These are phyloP conservation scores for Fusarium continuum DNA, from an alignment of 2,329 filamentous ascomycete genomes.

Conservation along the genomic window DNA sequence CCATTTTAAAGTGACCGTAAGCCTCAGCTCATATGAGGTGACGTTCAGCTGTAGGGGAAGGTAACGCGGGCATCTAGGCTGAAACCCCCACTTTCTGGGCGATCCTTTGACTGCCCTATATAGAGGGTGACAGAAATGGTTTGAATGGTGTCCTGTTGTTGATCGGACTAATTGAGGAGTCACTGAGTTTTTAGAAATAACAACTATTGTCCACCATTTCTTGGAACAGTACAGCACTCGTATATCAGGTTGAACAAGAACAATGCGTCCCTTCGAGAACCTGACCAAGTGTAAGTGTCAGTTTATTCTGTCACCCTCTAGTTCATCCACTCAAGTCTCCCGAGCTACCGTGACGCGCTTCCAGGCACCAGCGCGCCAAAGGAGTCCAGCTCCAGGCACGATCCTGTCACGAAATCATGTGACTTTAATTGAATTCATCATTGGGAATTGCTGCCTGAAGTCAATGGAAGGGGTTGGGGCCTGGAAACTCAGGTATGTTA, in stretches of 20 bases:
- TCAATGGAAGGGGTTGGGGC: conserved; percentile 4
- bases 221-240: too few relatives aligned
- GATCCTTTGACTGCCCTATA: background rate
- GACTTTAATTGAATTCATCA: conserved; percentile 5
- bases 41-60: conserved; percentile 26
- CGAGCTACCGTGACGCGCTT: conserved; percentile 20
- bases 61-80: conserved; percentile 25
- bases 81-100: conserved; percentile 27
- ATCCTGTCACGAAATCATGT: conserved; percentile 44
- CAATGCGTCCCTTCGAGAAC: too few relatives aligned
- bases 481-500: conserved; percentile 2
- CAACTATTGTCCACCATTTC: too few relatives aligned
- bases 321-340: background rate
- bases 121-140: conserved; percentile 2
- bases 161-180: too few relatives aligned
- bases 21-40: conserved; percentile 14
- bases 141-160: too few relatives aligned
- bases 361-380: conserved; percentile 42
- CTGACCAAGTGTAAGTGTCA: background rate
- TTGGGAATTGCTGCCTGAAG: conserved; percentile 33
- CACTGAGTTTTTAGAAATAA: too few relatives aligned
- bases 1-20: conserved; percentile 24
- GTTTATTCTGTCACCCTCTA: conserved; percentile 16
- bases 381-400: conserved; percentile 21
- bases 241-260: too few relatives aligned